phyloP scores from a whole-genome alignment of 164 flowering plant species.

The Warburgia ugandensis region DNA sequence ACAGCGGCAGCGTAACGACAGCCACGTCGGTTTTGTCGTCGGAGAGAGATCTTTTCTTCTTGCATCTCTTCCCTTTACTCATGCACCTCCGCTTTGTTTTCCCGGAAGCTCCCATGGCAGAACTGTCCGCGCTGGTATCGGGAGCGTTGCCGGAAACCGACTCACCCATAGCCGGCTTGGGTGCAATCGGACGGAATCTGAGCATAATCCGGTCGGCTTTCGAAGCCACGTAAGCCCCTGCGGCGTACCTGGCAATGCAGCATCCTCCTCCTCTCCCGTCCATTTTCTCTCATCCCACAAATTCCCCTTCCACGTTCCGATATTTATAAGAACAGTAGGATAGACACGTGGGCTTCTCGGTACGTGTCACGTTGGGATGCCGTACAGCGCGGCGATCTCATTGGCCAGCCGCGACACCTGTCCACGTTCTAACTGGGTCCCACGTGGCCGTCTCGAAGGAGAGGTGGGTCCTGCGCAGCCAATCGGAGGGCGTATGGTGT shows the following conservation, averaged over 20 bases:
- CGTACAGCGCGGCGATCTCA: conserved; percentile 20
- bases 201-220: conserved; percentile 64
- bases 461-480: conserved; percentile 16
- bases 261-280: conserved; percentile 62
- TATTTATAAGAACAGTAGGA: conserved; percentile 10
- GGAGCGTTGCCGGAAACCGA: conserved; percentile 16
- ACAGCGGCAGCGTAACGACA: conserved; percentile 48
- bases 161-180: conserved; percentile 45
- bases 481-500: conserved; percentile 22
- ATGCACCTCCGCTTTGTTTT: conserved; percentile 36
- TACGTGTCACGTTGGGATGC: conserved; percentile 16
- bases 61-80: conserved; percentile 6
- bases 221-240: conserved; percentile 31
- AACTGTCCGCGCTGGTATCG: conserved; percentile 13
- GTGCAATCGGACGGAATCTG: conserved; percentile 78
- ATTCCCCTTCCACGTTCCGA: background rate
- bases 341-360: conserved; percentile 29
- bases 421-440: no score
- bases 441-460: no score
- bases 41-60: conserved; percentile 15
- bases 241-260: conserved; percentile 54
- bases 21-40: background rate
- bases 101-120: conserved; percentile 5
- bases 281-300: conserved; percentile 25
- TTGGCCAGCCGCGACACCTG: conserved; percentile 40